Evolutionary conservation across 179 eudicot genomes (phyloP).

Genomic region (Beta corolliflora): DNA sequence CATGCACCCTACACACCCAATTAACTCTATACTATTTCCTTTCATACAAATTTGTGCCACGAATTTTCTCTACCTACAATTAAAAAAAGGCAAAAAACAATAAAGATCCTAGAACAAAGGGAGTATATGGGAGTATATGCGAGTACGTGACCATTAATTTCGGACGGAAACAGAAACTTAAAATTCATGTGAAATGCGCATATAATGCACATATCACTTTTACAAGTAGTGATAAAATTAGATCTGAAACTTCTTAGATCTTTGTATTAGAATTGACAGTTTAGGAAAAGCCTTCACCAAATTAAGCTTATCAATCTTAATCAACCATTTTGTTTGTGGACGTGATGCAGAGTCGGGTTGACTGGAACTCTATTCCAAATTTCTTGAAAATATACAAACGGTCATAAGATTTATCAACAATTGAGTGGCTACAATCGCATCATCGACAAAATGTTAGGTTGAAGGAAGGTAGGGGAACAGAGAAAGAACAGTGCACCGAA

Average conservation of each 20-base stretch:
- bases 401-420: not conserved
- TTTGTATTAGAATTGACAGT: not conserved
- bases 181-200: too few relatives aligned
- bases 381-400: not conserved
- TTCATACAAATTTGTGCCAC: too few relatives aligned
- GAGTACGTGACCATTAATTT: too few relatives aligned
- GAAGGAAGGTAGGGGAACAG: not conserved
- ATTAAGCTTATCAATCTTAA: not conserved
- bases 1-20: too few relatives aligned
- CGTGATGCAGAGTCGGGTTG: not conserved
- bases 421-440: not conserved
- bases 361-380: not conserved
- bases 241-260: not conserved
- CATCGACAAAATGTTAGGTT: not conserved
- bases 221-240: not conserved
- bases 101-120: too few relatives aligned
- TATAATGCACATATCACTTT: too few relatives aligned
- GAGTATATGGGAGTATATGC: too few relatives aligned
- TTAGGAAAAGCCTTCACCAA: not conserved
- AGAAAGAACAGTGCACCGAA: not conserved
- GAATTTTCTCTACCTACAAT: too few relatives aligned
- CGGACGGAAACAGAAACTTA: too few relatives aligned
- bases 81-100: too few relatives aligned
- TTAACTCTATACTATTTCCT: too few relatives aligned
- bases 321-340: not conserved